Percentiles rank a stretch among this genome's conserved stretches.
Evolutionary conservation across 73 alveolate genomes (phyloP).

Genomic region (Paramecium bursaria): DNA sequence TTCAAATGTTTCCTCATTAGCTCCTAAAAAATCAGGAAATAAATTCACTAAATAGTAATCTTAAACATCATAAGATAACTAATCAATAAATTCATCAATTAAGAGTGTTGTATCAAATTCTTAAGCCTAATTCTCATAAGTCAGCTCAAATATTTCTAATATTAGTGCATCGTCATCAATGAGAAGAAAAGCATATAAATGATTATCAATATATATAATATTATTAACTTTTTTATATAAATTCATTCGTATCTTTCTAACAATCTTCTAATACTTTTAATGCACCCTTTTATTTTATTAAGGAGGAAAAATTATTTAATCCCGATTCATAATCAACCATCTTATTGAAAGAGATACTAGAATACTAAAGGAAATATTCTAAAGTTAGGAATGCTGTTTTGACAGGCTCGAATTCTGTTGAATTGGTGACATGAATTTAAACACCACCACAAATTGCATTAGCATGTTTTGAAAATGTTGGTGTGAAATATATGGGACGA

Average conservation of each 20-base stretch:
- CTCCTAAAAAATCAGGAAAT: too few relatives aligned
- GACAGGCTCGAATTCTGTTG: constrained; percentile 12
- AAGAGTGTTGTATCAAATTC: too few relatives aligned
- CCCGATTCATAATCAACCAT: constrained; percentile 58
- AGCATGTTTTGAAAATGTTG: constrained; percentile 48
- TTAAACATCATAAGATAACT: too few relatives aligned
- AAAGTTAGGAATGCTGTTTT: constrained; percentile 14
- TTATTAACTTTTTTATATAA: too few relatives aligned
- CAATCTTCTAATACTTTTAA: not conserved
- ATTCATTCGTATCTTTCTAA: not conserved
- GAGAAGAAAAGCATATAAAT: too few relatives aligned
- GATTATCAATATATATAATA: not conserved
- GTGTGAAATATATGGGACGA: constrained; percentile 49
- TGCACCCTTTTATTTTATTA: not conserved
- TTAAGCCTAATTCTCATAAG: too few relatives aligned
- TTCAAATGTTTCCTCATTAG: too few relatives aligned
- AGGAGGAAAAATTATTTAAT: too few relatives aligned
- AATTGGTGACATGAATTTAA: constrained; percentile 9
- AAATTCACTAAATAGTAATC: too few relatives aligned
- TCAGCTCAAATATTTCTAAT: too few relatives aligned
- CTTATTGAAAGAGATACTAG: not conserved
- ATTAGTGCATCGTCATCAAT: too few relatives aligned
- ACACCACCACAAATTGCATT: constrained; percentile 55
- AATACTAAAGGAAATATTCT: not conserved
- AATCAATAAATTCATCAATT: too few relatives aligned